phyloP scores from a whole-genome alignment of 768 basidiomycete genomes.

The Collybia sordida region DNA sequence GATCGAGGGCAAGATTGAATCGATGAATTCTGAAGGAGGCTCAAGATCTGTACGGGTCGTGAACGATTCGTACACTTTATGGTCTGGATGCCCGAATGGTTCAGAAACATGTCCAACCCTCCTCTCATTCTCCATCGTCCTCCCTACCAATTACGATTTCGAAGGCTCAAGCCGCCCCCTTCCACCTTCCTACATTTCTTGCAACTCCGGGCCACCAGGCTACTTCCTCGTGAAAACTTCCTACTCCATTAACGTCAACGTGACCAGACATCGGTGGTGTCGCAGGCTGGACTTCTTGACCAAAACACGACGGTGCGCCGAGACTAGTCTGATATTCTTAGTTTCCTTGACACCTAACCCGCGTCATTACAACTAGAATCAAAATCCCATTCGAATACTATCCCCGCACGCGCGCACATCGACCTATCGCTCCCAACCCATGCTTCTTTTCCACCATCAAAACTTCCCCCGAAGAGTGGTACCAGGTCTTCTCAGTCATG shows the following conservation, averaged over 20 bases:
- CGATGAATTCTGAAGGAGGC: slow-evolving; percentile 36
- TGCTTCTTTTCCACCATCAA: slow-evolving; percentile 61
- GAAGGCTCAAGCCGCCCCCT: slow-evolving; percentile 30
- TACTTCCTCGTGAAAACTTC: slow-evolving; percentile 37
- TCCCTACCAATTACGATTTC: slow-evolving; percentile 49
- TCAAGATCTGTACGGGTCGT: slow-evolving; percentile 32
- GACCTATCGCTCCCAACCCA: slow-evolving; percentile 47
- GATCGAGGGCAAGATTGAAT: slow-evolving; percentile 43
- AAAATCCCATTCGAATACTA: slow-evolving; percentile 48
- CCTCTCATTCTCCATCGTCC: slow-evolving; percentile 39
- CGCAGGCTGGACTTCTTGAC: slow-evolving; percentile 44
- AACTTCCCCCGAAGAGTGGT: slow-evolving; percentile 66
- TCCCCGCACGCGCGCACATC: slow-evolving; percentile 54
- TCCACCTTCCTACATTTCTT: slow-evolving; percentile 47
- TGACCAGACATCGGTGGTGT: slow-evolving; percentile 36
- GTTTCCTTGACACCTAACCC: background rate
- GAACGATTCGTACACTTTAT: slow-evolving; percentile 31
- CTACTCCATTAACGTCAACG: slow-evolving; percentile 46
- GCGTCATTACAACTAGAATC: slow-evolving; percentile 34
- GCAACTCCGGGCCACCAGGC: slow-evolving; percentile 31
- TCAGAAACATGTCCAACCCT: slow-evolving; percentile 23
- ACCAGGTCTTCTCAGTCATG: slow-evolving; percentile 44
- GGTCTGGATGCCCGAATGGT: slow-evolving; percentile 20
- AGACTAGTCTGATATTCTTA: slow-evolving; percentile 7
- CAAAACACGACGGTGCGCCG: slow-evolving; percentile 43